Base-by-base conservation (phyloP, 2,329 filamentous ascomycete species). In the Orbilia blumenaviensis region DNA sequence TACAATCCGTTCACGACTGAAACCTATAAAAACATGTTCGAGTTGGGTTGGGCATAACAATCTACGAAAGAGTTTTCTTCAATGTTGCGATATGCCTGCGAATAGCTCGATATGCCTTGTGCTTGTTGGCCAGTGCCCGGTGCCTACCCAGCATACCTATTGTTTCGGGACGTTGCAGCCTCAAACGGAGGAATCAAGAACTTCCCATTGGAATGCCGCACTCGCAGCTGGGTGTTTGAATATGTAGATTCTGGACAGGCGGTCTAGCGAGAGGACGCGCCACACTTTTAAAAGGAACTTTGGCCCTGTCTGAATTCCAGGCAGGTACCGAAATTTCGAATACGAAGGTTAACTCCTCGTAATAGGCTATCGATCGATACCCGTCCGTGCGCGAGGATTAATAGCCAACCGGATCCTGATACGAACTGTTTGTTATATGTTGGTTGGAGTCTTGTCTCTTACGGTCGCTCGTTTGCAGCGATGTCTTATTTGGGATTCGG, bases 141-240 rank as follows among this genome's bases (percentile, higher is more conserved):
- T 75, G 63, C 36, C 54, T 68, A 68, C 64, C 63, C 34, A 66
- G 54, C 23, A 56, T 56, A 27, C 50, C 25, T 63, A 56, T 68
- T 41, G 62, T 48, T 38, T 7, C 34, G 14, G 14, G 41, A 52
- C 50, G 61, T 54, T 48, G 56, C 71, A 75, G 58, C 71, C 63
- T 75, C 71, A 68, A 68, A 75, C 71, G 25, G 10, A 46, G 63
- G 71, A 67, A 75, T 75, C 56, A 29, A 62, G 38, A 56, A 48
- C 48, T 46, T 75, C 71, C 50, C 36, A 10, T 23, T 64, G 71
- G 71, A 75, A 75, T 75, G 71, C 29, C 46, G 34, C 38, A 56
- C 68, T 16, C 32, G 38, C 66, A 32, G 38, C 38, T 61, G 36
- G 41, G 16, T 44, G 41, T 44, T 16, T 46, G 18, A 21, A 23